Base-by-base conservation (phyloP, 176 grass and related monocot genomes). In the Zoysia japonica region DNA sequence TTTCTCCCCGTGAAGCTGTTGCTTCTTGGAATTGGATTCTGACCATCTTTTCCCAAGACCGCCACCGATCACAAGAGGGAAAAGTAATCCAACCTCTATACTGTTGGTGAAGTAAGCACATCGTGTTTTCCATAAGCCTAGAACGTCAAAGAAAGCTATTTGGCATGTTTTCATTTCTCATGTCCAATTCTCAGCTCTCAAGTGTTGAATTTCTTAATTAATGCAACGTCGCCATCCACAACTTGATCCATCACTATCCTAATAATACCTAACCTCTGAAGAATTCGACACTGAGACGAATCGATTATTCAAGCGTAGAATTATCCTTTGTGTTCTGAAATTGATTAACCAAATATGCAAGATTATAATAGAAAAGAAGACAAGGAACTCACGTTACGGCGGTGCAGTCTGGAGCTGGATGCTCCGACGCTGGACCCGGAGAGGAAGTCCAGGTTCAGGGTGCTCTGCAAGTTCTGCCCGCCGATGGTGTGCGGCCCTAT, bases 321-420 rank as follows among this genome's bases (percentile, higher is more conserved):
- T 14, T 6, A 10, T 48, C 0, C 2, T 69, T 16, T 50, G 19
- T 3, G 20, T 8, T 28, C 56, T 60, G 56, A 60, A 38, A 4
- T 76, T 76, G 6, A 60, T 60, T 51, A 20, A 56, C 2, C 37
- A 15, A 64, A 14, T 35, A 55, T 55, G 53, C 12, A 71, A 28
- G 28, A 28, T 28, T 28, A 28, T 28, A 28, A 28, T 28, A 28
- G 28, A 28, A 28, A 28, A 41, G 45, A 46, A 9, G 47, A 15
- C 3, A 12, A 47, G 3, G 9, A 67, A 66, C 92, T 93, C 76
- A 99, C 92, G 51, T 99, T 99, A 68, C 60, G 70, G 1, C 96
- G 92, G 88, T 75, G 96, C 42, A 86, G 84, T 68, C 51, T 87
- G 16, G 90, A 95, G 59, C 80, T 84, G 6, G 77, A 85, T 17